These are phyloP conservation scores for Quillaja saponaria DNA, from an alignment of 306 rosid species.

Conservation along the genomic window DNA sequence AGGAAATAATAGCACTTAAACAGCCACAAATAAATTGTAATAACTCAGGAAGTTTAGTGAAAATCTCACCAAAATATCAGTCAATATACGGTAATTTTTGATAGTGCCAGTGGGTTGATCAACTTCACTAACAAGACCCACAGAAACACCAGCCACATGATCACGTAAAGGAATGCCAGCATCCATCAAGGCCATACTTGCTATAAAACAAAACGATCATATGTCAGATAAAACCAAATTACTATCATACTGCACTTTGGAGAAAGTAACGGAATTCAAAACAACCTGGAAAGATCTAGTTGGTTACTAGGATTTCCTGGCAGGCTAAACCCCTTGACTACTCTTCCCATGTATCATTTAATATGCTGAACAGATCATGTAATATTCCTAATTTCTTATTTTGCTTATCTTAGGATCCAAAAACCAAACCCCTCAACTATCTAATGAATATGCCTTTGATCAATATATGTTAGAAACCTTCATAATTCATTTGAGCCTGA, in stretches of 20 bases:
- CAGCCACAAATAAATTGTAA: constrained; percentile 19
- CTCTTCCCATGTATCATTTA: no score
- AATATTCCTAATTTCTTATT: no score
- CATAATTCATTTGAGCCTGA: neutral
- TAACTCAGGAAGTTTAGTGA: constrained; percentile 21
- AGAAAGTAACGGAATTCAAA: no score
- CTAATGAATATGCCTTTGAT: no score
- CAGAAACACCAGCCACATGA: constrained; percentile 96
- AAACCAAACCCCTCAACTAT: no score
- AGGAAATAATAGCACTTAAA: neutral
- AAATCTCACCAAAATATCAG: constrained; percentile 87
- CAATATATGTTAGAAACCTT: neutral
- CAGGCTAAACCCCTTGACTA: no score
- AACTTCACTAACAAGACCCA: constrained; percentile 86
- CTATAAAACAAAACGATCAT: constrained; percentile 45
- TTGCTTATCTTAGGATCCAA: no score
- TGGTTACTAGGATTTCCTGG: no score
- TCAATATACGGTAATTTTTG: constrained; percentile 80
- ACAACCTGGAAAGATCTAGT: no score
- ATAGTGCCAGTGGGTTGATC: constrained; percentile 76
- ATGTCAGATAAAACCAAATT: neutral
- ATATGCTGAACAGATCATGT: no score
- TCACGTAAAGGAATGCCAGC: constrained; percentile 85
- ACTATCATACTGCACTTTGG: no score
- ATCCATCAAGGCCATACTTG: constrained; percentile 95